Evolutionary conservation across 768 basidiomycete genomes (phyloP).

Genomic region (Lactifluus piperatus): DNA sequence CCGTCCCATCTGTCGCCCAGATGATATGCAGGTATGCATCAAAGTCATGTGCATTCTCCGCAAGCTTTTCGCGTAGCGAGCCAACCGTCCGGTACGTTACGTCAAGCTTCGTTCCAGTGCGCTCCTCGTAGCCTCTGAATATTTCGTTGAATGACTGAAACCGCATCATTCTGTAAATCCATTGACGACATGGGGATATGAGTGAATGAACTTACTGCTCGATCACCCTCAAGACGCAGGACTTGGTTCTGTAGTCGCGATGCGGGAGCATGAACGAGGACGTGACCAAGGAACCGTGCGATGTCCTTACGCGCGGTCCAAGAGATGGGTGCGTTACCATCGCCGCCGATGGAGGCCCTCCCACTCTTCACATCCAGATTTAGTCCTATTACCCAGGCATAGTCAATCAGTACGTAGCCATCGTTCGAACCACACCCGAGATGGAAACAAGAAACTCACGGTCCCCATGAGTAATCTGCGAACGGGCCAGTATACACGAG

Average conservation of each 20-base stretch:
- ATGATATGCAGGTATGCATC: constrained; percentile 3
- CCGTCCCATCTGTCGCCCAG: constrained; percentile 8
- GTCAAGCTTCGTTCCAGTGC: constrained; percentile 15
- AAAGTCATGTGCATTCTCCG: constrained; percentile 16
- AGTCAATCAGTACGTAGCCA: neutral
- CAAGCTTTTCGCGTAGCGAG: constrained; percentile 10
- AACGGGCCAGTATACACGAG: constrained; percentile 19
- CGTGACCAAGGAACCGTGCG: constrained; percentile 20
- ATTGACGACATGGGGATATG: neutral
- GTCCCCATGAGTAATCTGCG: constrained; percentile 9
- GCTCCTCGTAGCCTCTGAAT: constrained; percentile 13
- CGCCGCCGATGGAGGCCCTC: constrained; percentile 14
- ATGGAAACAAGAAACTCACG: constrained; percentile 1
- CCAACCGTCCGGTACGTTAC: constrained; percentile 8
- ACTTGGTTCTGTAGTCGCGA: constrained; percentile 12
- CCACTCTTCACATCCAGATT: constrained; percentile 10
- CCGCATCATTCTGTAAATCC: neutral
- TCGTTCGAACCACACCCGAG: neutral
- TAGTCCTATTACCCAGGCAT: neutral
- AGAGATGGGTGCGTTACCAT: constrained; percentile 16
- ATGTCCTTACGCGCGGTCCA: constrained; percentile 20
- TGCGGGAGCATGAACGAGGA: constrained; percentile 15
- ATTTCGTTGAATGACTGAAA: constrained; percentile 20
- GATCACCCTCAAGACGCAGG: constrained; percentile 18
- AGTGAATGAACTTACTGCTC: constrained; percentile 8